Conservation (phyloP, 345 rosid genomes). For the Pugionium cornutum region DNA sequence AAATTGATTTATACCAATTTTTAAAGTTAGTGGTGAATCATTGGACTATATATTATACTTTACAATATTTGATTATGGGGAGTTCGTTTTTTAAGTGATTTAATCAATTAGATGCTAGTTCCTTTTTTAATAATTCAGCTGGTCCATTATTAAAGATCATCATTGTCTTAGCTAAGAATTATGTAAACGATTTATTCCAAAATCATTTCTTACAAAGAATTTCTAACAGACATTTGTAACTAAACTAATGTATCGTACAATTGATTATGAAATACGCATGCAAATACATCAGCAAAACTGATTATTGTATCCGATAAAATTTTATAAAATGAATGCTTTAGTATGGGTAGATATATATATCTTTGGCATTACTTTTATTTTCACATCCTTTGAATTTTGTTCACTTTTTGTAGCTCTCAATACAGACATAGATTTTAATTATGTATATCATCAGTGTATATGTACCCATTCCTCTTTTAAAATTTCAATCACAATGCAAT, state of each 20-base stretch:
- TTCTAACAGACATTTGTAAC: neutral
- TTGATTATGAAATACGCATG: neutral
- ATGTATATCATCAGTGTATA: neutral
- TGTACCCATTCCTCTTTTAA: slow-evolving; percentile 33
- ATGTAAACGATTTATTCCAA: neutral
- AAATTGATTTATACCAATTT: slow-evolving; percentile 8
- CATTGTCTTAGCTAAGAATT: neutral
- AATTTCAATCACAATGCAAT: neutral
- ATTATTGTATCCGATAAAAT: slow-evolving; percentile 3
- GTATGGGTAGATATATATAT: slow-evolving; percentile 20
- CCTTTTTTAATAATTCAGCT: slow-evolving; percentile 17
- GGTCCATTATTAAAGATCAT: slow-evolving; percentile 1
- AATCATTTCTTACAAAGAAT: too few species aligned
- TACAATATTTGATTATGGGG: neutral
- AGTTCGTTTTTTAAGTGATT: neutral
- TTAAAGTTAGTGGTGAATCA: slow-evolving; percentile 35
- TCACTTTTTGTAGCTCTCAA: slow-evolving; percentile 18
- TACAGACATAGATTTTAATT: slow-evolving; percentile 9
- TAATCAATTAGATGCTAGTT: slow-evolving; percentile 27
- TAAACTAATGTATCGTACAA: too few species aligned
- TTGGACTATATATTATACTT: slow-evolving; percentile 14
- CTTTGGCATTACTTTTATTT: slow-evolving; percentile 8
- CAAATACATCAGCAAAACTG: slow-evolving; percentile 15
- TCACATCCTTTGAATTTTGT: slow-evolving; percentile 21
- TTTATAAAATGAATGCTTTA: neutral